Evolutionary conservation across 2,329 filamentous ascomycete species (phyloP).

Genomic region (Phyllosticta capitalensis): DNA sequence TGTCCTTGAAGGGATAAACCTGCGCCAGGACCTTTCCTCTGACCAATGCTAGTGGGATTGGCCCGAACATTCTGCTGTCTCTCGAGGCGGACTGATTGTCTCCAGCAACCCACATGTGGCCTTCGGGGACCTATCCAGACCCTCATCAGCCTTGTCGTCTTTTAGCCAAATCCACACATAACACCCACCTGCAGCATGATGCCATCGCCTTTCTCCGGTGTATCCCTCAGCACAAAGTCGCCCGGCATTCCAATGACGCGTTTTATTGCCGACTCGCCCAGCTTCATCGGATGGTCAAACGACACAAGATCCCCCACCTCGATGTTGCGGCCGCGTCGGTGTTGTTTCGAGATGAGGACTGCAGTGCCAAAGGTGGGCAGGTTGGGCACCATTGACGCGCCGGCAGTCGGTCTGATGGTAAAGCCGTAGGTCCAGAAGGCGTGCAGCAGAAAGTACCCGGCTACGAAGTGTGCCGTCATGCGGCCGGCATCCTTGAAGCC

Average conservation of each 20-base stretch:
- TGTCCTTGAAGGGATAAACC: conserved; percentile 1
- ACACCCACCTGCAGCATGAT: conserved; percentile 55
- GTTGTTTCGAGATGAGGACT: conserved; percentile 58
- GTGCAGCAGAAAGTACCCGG: conserved; percentile 18
- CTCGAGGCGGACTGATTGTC: conserved; percentile 78
- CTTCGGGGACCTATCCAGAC: conserved; percentile 63
- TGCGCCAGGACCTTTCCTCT: conserved; percentile 62
- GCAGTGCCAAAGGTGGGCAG: conserved; percentile 59
- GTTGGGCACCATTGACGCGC: conserved; percentile 85
- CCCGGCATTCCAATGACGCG: conserved; percentile 52
- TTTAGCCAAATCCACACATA: background rate
- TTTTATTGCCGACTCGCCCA: conserved; percentile 59
- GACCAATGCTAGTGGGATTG: conserved; percentile 75
- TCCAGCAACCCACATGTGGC: conserved; percentile 84
- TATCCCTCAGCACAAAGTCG: conserved; percentile 62
- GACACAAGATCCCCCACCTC: conserved; percentile 75
- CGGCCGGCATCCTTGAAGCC: background rate
- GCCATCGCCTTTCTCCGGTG: conserved; percentile 34
- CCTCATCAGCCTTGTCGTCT: background rate
- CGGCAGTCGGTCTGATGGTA: conserved; percentile 50
- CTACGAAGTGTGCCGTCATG: background rate
- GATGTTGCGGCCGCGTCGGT: conserved; percentile 57
- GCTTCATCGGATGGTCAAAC: conserved; percentile 61
- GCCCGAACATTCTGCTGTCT: conserved; percentile 80
- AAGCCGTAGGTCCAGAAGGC: conserved; percentile 45